Evolutionary conservation across 2,329 filamentous ascomycete species (phyloP).

Genomic region (Penicillium oxalicum): DNA sequence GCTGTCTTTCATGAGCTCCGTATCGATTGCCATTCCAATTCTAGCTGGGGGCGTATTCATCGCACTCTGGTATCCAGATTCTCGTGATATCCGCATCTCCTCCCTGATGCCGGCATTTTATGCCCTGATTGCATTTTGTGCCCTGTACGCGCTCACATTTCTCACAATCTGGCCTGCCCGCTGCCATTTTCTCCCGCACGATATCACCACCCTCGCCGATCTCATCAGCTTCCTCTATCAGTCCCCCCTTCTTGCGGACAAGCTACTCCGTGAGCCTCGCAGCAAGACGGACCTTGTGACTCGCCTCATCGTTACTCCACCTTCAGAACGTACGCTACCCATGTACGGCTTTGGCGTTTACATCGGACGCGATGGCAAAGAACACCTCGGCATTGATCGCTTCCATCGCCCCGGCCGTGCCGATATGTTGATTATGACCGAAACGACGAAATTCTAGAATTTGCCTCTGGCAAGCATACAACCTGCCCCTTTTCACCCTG

Average conservation of each 20-base stretch:
- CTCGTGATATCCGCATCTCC: slow-evolving; percentile 53
- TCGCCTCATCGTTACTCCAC: slow-evolving; percentile 54
- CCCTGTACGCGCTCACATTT: slow-evolving; percentile 63
- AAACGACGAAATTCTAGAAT: slow-evolving; percentile 19
- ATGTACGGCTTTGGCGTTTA: slow-evolving; percentile 55
- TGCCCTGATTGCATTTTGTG: slow-evolving; percentile 64
- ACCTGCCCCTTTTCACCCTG: too few relatives aligned
- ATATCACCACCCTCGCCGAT: slow-evolving; percentile 66
- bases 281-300: slow-evolving; percentile 64
- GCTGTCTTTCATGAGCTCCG: slow-evolving; percentile 49
- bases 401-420: slow-evolving; percentile 40
- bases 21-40: slow-evolving; percentile 51
- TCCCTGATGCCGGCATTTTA: slow-evolving; percentile 69
- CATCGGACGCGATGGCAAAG: slow-evolving; percentile 52
- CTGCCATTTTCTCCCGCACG: slow-evolving; percentile 63
- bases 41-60: slow-evolving; percentile 59
- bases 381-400: slow-evolving; percentile 56
- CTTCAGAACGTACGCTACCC: slow-evolving; percentile 33
- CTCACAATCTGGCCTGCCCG: slow-evolving; percentile 57
- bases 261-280: slow-evolving; percentile 62
- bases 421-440: slow-evolving; percentile 41
- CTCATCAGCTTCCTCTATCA: slow-evolving; percentile 71
- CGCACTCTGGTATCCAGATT: slow-evolving; percentile 50
- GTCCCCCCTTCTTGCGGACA: slow-evolving; percentile 64
- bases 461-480: background rate